Evolutionary conservation across 768 basidiomycete genomes (phyloP), one percentile per base, ranked within the genome.

Genomic region (Boletus subparvulus): DNA sequence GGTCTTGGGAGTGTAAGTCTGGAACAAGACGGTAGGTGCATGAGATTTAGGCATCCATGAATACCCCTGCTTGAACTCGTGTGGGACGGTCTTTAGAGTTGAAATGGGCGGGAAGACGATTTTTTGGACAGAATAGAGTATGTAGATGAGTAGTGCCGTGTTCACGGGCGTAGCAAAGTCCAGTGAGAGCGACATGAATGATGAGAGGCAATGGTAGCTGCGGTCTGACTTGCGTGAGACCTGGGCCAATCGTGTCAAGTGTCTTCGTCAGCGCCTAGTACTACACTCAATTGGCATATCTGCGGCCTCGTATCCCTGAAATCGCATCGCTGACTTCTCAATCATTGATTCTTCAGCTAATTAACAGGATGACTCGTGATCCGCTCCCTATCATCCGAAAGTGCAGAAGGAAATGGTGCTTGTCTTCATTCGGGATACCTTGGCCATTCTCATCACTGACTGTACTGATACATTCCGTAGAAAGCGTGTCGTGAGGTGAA

Each of bases 1-100:
- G 3, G 91, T 87, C 69, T 81, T 84, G 0, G 95, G 86, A 0
- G 91, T 95, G 68, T 85, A 97, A 0, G 81, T 83, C 68, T 84
- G 80, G 74, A 85, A 94, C 21, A 94, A 70, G 19, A 93, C 80
- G 0, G 89, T 86, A 3, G 88, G 85, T 3, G 90, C 86, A 64
- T 96, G 94, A 0, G 80, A 64, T 61, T 87, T 84, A 1, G 96
- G 96, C 78, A 93, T 83, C 93, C 94, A 98, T 61, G 92, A 89
- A 78, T 98, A 98, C 1, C 86, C 84, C 1, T 83, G 74, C 69
- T 89, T 87, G 81, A 91, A 92, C 62, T 90, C 87, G 61, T 78
- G 72, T 2, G 87, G 88, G 16, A 84, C 71, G 4, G 65, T 72
- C 47, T 74, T 76, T 0, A 83, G 78, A 36, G 75, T 74, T 12